Evolutionary conservation across 352 stramenopile species (phyloP).

Genomic region (Halophytophthora polymorphica): DNA sequence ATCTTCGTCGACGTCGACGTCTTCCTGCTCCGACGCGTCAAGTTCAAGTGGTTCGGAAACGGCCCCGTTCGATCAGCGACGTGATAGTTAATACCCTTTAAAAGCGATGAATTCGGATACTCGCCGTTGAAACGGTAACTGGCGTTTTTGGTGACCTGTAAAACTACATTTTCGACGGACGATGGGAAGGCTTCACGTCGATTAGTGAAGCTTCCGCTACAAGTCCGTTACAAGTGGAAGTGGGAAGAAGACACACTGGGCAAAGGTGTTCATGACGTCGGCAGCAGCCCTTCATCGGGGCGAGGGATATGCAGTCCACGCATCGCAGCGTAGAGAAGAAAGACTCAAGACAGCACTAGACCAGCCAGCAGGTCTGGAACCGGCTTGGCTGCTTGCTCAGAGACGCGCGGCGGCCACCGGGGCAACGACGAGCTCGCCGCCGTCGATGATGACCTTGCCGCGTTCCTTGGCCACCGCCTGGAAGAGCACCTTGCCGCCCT

Average conservation of each 20-base stretch:
- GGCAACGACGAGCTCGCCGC: slow-evolving; percentile 70
- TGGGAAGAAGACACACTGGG: no score
- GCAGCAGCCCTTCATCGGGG: no score
- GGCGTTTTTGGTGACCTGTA: not conserved
- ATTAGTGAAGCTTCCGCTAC: no score
- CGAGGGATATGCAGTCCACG: no score
- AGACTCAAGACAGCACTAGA: not conserved
- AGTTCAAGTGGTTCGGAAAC: not conserved
- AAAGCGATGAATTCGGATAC: not conserved
- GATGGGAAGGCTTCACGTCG: no score
- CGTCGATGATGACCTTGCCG: slow-evolving; percentile 71
- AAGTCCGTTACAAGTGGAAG: no score
- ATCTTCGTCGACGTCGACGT: no score
- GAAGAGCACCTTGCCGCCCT: slow-evolving; percentile 58
- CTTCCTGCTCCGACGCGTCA: no score
- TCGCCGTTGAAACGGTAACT: slow-evolving; percentile 1
- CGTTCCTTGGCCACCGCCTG: slow-evolving; percentile 76
- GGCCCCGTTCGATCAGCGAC: slow-evolving; percentile 8
- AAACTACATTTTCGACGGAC: no score
- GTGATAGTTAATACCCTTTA: slow-evolving; percentile 4
- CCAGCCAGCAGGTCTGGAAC: no score
- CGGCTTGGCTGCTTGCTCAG: slow-evolving; percentile 5
- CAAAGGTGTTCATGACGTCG: no score
- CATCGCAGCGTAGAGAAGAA: no score
- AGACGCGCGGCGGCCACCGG: slow-evolving; percentile 18